Base-by-base conservation (phyloP, 257 asterid genomes). In the Solanum peruvianum region DNA sequence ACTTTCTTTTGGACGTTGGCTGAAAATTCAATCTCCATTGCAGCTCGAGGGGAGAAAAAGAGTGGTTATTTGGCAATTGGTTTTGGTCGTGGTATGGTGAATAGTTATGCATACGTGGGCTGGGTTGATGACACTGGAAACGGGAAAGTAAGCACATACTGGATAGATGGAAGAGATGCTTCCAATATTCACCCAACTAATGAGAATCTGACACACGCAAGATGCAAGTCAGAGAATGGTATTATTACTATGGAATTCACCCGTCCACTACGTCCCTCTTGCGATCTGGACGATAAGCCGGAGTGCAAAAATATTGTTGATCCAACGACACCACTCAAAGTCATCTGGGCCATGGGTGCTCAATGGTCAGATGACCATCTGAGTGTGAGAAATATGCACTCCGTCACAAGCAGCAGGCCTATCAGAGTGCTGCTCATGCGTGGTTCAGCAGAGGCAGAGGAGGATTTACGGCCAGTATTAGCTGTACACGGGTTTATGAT, bases 401-500 rank as follows among this genome's bases (percentile, higher is more conserved):
- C 93, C 21, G 91, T 87, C 56, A 95, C 99, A 12, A 95, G 99
- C 92, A 95, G 93, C 91, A 91, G 99, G 86, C 96, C 99, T 3
- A 92, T 97, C 88, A 94, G 96, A 23, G 99, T 97, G 73, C 89
- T 95, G 88, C 94, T 97, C 78, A 93, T 94, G 93, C 96, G 91
- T 37, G 99, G 99, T 60, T 95, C 98, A 70, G 97, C 99, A 20
- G 98, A 97, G 89, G 98, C 99, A 37, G 98, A 95, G 92, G 98
- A 97, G 93, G 96, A 95, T 87, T 89, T 97, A 45, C 90, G 97
- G n/a, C 99, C 99, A 5, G 99, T 95, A 42, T 89, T 97, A 89
- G 99, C 96, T 39, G 99, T 97, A 16, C 99, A 97, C 31, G 99
- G 99, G 80, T 96, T 97, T 89, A 96, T 97, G 99, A 96, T 97